phyloP scores from a whole-genome alignment of 2,329 filamentous ascomycete genomes.

The Hypoxylon sp. region DNA sequence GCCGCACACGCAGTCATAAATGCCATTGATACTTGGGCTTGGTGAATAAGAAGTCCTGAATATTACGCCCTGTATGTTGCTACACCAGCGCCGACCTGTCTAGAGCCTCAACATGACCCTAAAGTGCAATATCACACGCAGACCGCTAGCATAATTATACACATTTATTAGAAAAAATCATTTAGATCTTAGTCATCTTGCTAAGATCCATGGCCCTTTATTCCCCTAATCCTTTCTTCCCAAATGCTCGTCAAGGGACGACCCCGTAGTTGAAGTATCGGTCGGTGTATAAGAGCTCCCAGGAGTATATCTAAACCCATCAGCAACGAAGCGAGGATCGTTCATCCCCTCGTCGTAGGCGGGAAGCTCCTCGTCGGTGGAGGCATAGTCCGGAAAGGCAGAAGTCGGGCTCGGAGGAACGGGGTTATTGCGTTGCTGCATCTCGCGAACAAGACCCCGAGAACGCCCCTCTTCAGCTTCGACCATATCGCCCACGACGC shows the following conservation, averaged over 20 bases:
- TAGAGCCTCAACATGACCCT: conserved; percentile 19
- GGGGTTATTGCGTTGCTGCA: conserved; percentile 42
- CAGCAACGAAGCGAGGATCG: conserved; percentile 58
- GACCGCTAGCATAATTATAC: conserved; percentile 11
- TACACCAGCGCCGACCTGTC: conserved; percentile 10
- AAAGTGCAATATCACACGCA: neutral
- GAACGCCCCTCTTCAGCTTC: conserved; percentile 60
- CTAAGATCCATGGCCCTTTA: neutral
- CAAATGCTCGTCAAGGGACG: conserved; percentile 51
- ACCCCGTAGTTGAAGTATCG: conserved; percentile 40
- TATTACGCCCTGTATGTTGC: conserved; percentile 16
- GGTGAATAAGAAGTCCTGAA: neutral
- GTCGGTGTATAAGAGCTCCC: conserved; percentile 52
- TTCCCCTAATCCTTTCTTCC: conserved; percentile 47
- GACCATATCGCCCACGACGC: conserved; percentile 63
- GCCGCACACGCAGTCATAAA: neutral
- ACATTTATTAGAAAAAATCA: neutral
- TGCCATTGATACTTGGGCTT: neutral
- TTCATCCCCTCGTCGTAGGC: conserved; percentile 59
- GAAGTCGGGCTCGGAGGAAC: conserved; percentile 51
- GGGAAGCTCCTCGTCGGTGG: conserved; percentile 60
- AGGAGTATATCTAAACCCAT: conserved; percentile 61
- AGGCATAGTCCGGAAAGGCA: conserved; percentile 54
- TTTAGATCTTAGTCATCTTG: neutral
- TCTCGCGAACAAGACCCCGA: conserved; percentile 38